phyloP scores from a whole-genome alignment of 164 flowering plant genomes.

The Kingdonia uniflora region DNA sequence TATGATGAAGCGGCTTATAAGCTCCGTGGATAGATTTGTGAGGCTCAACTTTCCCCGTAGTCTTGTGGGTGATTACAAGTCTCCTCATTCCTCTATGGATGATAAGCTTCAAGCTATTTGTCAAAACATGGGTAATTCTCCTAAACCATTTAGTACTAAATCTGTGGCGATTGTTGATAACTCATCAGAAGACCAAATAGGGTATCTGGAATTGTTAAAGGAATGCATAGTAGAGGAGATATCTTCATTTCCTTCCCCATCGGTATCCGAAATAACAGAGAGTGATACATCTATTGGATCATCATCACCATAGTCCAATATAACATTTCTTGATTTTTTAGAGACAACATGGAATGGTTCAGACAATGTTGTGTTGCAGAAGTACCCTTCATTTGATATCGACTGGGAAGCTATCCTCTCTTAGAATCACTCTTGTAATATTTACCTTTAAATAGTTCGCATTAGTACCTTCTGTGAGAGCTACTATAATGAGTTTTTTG shows the following conservation, averaged over 20 bases:
- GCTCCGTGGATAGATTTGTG: constrained; percentile 79
- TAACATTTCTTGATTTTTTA: constrained; percentile 25
- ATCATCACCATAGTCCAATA: no score
- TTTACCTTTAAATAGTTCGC: not conserved
- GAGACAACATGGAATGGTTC: constrained; percentile 24
- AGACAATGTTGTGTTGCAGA: constrained; percentile 44
- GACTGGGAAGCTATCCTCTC: constrained; percentile 39
- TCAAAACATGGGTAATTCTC: constrained; percentile 29
- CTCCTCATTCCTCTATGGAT: constrained; percentile 72
- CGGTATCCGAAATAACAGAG: constrained; percentile 10
- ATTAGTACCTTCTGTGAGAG: constrained; percentile 11
- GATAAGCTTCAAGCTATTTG: constrained; percentile 87
- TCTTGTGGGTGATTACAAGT: constrained; percentile 36
- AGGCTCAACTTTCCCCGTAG: constrained; percentile 69
- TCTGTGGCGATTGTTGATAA: not conserved
- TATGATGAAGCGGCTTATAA: constrained; percentile 82
- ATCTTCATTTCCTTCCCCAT: constrained; percentile 19
- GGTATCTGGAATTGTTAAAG: constrained; percentile 2
- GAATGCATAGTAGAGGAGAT: constrained; percentile 33
- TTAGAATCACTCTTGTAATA: constrained; percentile 4
- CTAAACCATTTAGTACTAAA: no score
- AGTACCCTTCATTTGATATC: no score
- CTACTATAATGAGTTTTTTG: no score
- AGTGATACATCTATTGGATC: no score
- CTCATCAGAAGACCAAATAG: constrained; percentile 1